phyloP scores from a whole-genome alignment of 805 yeast genomes.

The Kazachstania kunashirensis region DNA sequence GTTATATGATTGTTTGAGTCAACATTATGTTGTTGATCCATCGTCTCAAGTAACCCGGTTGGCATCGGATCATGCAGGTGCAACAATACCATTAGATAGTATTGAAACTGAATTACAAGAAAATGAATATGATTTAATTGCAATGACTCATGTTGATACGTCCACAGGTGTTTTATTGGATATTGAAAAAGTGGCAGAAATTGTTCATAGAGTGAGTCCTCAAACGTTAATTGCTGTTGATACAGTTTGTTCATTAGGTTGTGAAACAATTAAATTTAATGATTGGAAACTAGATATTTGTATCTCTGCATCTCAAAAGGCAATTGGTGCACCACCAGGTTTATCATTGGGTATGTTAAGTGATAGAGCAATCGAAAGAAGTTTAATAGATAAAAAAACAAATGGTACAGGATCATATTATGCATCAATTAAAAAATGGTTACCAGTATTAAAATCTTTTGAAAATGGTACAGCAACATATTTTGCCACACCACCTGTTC shows the following conservation, averaged over 20 bases:
- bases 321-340: constrained; percentile 91
- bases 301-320: constrained; percentile 91
- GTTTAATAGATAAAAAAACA: constrained; percentile 34
- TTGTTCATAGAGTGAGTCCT: constrained; percentile 62
- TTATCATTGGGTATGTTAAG: constrained; percentile 69
- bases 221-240: constrained; percentile 79
- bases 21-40: constrained; percentile 47
- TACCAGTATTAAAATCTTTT: constrained; percentile 78
- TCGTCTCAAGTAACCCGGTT: constrained; percentile 43
- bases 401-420: constrained; percentile 27
- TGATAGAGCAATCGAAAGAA: constrained; percentile 59
- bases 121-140: constrained; percentile 54
- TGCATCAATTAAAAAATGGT: constrained; percentile 73
- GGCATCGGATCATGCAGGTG: constrained; percentile 66
- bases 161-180: constrained; percentile 87
- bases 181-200: constrained; percentile 48
- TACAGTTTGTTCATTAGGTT: constrained; percentile 91
- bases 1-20: constrained; percentile 63
- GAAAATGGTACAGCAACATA: constrained; percentile 63
- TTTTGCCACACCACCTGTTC: constrained; percentile 96
- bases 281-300: constrained; percentile 85
- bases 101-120: constrained; percentile 47
- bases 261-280: constrained; percentile 77
- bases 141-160: constrained; percentile 93
- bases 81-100: constrained; percentile 45